Evolutionary conservation across 140 eudicot genomes (phyloP), one percentile per base, ranked within the genome.

Genomic region (Stevia rebaudiana): DNA sequence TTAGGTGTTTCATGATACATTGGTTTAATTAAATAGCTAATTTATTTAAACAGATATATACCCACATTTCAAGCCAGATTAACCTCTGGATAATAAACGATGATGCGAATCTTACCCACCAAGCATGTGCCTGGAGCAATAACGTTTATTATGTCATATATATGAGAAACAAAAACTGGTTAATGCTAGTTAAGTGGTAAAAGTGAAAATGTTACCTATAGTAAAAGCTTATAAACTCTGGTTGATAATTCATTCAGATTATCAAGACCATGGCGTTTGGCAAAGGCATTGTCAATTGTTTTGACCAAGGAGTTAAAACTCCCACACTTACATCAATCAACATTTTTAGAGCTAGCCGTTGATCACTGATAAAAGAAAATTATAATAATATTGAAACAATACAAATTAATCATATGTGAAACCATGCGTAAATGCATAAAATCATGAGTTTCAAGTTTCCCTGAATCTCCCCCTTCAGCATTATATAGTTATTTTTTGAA

Each of bases 241-340:
- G 78, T 68, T 35, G 96, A 81, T 71, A 92, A 65, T 40, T 92
- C 98, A 50, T 83, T 83, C 24, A 92, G 86, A 69, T 79, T 24
- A 82, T 89, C 65, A 92, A 59, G 68, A 78, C 96, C 42, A 92
- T 46, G 25, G 96, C 96, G 30, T 88, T 77, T 57, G 96, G 98
- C 74, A 92, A 76, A 10, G 95, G 96, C 76, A 83, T 88, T 35
- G 92, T 81, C 56, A 92, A 65, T 56, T 92, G 98, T 78, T 92
- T 96, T 13, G 96, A 82, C 55, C 88, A 73, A 64, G 96, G 96
- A 63, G 90, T 71, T 69, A 92, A 85, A 36, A 92, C 81, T 75
- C 98, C 98, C 98, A 92, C 88, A 49, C 98, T 92, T 13, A 92
- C 77, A 76, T 92, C 98, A 15, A 92, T 81, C 83, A 88, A 76